phyloP scores from a whole-genome alignment of 441 rosid species.

The Jatropha podagrica region DNA sequence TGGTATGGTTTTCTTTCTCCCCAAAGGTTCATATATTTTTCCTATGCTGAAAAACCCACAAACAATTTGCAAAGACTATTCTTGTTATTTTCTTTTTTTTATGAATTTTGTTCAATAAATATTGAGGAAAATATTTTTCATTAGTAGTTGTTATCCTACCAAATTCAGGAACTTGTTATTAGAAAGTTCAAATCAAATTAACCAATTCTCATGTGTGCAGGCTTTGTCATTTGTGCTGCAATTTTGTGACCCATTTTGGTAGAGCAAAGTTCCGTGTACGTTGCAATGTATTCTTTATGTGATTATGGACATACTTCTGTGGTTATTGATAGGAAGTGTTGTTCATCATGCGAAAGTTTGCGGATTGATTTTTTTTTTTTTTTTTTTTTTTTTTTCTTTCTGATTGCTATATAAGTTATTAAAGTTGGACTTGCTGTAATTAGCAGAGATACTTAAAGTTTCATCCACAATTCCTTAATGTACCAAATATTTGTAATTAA shows the following conservation, averaged over 20 bases:
- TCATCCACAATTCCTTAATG: no score
- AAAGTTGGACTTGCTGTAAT: background rate
- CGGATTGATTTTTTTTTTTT: background rate
- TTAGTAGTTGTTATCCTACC: no score
- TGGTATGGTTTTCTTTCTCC: constrained; percentile 5
- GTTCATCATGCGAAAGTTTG: background rate
- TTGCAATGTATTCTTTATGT: background rate
- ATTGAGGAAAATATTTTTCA: no score
- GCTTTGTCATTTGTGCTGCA: background rate
- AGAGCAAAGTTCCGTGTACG: background rate
- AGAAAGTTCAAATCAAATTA: no score
- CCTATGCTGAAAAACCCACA: background rate
- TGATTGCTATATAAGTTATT: constrained; percentile 7
- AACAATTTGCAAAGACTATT: background rate
- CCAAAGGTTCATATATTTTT: background rate
- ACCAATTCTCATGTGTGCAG: background rate
- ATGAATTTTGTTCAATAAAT: background rate
- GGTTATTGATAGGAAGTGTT: background rate
- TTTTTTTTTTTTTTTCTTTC: no score
- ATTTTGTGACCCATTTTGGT: background rate
- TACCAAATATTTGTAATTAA: no score
- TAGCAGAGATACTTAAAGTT: background rate
- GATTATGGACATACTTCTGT: background rate
- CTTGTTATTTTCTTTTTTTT: no score
- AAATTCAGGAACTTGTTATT: no score